Evolutionary conservation across 805 yeast species (phyloP).

Genomic region (Cyberlindnera veronae): DNA sequence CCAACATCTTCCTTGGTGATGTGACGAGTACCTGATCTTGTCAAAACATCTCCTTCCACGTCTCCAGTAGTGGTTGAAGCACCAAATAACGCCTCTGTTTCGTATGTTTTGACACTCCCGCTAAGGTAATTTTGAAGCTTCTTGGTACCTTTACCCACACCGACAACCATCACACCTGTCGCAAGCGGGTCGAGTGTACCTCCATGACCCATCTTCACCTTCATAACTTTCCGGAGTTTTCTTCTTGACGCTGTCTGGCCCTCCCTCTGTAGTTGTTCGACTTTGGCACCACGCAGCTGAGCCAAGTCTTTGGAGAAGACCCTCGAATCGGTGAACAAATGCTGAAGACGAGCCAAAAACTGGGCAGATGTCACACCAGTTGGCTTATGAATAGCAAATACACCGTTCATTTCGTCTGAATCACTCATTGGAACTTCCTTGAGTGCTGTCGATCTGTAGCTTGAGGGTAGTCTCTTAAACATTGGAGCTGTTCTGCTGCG

Average conservation of each 20-base stretch:
- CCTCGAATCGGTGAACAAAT: slow-evolving; percentile 54
- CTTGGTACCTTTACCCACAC: slow-evolving; percentile 92
- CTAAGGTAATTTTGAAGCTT: slow-evolving; percentile 65
- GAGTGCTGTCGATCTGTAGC: too few species aligned
- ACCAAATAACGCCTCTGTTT: slow-evolving; percentile 83
- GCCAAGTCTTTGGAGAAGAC: slow-evolving; percentile 54
- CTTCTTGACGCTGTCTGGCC: slow-evolving; percentile 48
- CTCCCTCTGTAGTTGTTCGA: slow-evolving; percentile 34
- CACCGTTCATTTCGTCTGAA: slow-evolving; percentile 66
- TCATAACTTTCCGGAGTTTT: slow-evolving; percentile 45
- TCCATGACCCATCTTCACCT: slow-evolving; percentile 94
- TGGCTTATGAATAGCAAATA: slow-evolving; percentile 90
- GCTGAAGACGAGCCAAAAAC: slow-evolving; percentile 64
- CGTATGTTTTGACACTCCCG: slow-evolving; percentile 75
- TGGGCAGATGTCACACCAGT: slow-evolving; percentile 78
- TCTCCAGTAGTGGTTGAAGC: slow-evolving; percentile 93
- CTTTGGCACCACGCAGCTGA: slow-evolving; percentile 44
- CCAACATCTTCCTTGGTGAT: slow-evolving; percentile 51
- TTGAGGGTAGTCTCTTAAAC: too few species aligned
- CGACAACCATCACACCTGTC: slow-evolving; percentile 88
- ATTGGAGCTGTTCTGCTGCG: too few species aligned
- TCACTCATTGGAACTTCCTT: slow-evolving; percentile 1
- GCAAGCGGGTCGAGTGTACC: slow-evolving; percentile 97
- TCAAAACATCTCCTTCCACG: slow-evolving; percentile 76
- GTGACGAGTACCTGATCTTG: slow-evolving; percentile 53